A percentile compares a stretch with the other conserved stretches of the same genome.
These are phyloP conservation scores for Blastobotrys petasosporus DNA, from an alignment of 1,139 yeast species.

Conservation along the genomic window DNA sequence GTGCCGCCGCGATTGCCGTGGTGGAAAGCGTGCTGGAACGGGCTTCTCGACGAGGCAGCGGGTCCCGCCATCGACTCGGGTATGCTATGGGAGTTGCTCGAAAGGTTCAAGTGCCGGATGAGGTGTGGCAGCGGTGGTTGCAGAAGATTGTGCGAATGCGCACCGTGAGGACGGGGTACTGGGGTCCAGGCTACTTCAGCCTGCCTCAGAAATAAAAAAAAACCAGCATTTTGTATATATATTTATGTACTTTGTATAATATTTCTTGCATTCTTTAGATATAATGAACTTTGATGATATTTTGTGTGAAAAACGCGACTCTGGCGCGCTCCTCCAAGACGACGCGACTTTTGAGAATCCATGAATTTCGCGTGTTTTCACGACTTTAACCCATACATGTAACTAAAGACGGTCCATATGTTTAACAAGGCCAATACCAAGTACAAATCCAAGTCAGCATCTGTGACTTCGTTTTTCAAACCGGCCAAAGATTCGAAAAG, in stretches of 20 bases:
- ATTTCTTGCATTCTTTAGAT: too few species aligned
- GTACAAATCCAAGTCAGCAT: background rate
- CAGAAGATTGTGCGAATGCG: slow-evolving; percentile 18
- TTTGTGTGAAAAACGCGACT: too few species aligned
- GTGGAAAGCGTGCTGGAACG: slow-evolving; percentile 19
- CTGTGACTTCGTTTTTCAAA: background rate
- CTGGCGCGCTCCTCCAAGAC: too few species aligned
- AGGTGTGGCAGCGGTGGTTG: slow-evolving; percentile 17
- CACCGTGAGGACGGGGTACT: slow-evolving; percentile 16
- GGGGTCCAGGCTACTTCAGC: slow-evolving; percentile 13
- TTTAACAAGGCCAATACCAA: slow-evolving; percentile 2
- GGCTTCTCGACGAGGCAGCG: slow-evolving; percentile 15
- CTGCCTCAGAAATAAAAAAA: too few species aligned
- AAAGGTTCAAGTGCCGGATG: slow-evolving; percentile 15
- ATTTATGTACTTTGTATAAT: too few species aligned
- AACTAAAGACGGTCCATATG: background rate
- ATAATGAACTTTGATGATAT: too few species aligned
- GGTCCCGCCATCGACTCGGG: slow-evolving; percentile 18
- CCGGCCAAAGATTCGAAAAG: background rate
- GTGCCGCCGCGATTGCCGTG: slow-evolving; percentile 1
- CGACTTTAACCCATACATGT: too few species aligned
- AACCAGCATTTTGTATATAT: too few species aligned
- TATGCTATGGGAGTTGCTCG: slow-evolving; percentile 23
- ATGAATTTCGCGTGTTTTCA: too few species aligned
- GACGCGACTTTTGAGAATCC: too few species aligned